phyloP scores from a whole-genome alignment of 257 asterid species.

The Gentiana macrophylla region DNA sequence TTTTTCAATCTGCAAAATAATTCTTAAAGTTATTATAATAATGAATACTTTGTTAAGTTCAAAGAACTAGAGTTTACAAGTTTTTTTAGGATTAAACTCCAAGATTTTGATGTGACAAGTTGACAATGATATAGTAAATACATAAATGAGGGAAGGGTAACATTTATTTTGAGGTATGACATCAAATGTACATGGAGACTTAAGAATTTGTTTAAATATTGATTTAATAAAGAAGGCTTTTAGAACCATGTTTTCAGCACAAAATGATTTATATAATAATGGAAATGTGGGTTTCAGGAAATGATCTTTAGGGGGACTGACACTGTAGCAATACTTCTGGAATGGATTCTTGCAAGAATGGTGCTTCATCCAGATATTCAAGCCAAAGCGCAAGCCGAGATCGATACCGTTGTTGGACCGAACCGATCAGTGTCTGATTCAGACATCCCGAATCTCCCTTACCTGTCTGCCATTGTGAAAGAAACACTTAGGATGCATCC shows the following conservation, averaged over 20 bases:
- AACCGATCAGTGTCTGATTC: slow-evolving; percentile 27
- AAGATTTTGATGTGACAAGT: too few relatives aligned
- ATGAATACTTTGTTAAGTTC: too few relatives aligned
- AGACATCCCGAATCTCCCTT: slow-evolving; percentile 47
- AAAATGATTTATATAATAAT: neutral
- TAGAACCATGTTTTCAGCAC: neutral
- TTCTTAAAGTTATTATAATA: too few relatives aligned
- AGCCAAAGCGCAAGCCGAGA: slow-evolving; percentile 49
- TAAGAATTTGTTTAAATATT: neutral
- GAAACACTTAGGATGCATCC: slow-evolving; percentile 74
- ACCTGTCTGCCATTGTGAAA: slow-evolving; percentile 56
- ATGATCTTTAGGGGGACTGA: slow-evolving; percentile 84
- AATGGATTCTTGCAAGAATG: slow-evolving; percentile 92
- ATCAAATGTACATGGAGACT: too few relatives aligned
- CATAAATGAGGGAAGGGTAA: too few relatives aligned
- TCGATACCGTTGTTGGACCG: slow-evolving; percentile 28
- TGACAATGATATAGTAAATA: too few relatives aligned
- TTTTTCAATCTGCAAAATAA: too few relatives aligned
- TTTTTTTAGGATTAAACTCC: too few relatives aligned
- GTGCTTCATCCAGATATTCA: slow-evolving; percentile 69
- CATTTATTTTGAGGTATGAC: too few relatives aligned
- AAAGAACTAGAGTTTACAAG: too few relatives aligned
- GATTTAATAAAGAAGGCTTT: neutral
- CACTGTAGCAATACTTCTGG: slow-evolving; percentile 67
- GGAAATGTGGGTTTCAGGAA: slow-evolving; percentile 30